Evolutionary conservation across 108 stramenopile genomes (phyloP).

Genomic region (Fistulifera solaris): DNA sequence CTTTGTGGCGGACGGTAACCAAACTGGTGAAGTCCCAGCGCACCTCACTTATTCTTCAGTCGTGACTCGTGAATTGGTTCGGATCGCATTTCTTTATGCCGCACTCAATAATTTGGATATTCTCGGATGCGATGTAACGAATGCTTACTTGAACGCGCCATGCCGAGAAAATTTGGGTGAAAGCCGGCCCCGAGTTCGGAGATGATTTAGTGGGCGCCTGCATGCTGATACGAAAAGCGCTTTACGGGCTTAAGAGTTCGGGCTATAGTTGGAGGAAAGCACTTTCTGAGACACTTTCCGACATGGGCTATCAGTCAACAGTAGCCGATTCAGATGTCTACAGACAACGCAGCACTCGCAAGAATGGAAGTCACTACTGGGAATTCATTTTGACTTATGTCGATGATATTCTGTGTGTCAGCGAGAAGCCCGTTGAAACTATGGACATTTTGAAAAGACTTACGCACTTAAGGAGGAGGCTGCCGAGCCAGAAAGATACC

Average conservation of each 20-base stretch:
- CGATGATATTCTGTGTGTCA: conserved; percentile 22
- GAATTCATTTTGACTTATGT: conserved; percentile 29
- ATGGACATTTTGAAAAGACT: background rate
- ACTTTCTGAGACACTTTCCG: conserved; percentile 2
- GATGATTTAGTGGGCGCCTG: conserved; percentile 11
- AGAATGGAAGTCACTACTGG: conserved; percentile 15
- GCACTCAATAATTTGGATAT: conserved; percentile 30
- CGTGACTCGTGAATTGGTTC: conserved; percentile 28
- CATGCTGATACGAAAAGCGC: conserved; percentile 12
- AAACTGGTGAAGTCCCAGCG: background rate
- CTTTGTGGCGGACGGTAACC: background rate
- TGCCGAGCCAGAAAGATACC: conserved; percentile 14
- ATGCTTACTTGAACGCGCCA: conserved; percentile 23
- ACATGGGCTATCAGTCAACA: background rate
- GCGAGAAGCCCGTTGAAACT: conserved; percentile 1
- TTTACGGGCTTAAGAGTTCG: conserved; percentile 23
- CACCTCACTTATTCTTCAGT: background rate
- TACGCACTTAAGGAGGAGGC: conserved; percentile 17
- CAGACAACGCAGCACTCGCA: background rate
- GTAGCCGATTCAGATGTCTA: conserved; percentile 16
- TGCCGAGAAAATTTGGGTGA: conserved; percentile 24
- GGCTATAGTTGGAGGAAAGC: conserved; percentile 1
- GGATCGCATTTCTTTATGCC: conserved; percentile 19
- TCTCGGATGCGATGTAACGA: conserved; percentile 15
- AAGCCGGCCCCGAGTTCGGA: conserved; percentile 2